Evolutionary conservation across 106 monocot species (phyloP).

Genomic region (Platanthera guangdongensis): DNA sequence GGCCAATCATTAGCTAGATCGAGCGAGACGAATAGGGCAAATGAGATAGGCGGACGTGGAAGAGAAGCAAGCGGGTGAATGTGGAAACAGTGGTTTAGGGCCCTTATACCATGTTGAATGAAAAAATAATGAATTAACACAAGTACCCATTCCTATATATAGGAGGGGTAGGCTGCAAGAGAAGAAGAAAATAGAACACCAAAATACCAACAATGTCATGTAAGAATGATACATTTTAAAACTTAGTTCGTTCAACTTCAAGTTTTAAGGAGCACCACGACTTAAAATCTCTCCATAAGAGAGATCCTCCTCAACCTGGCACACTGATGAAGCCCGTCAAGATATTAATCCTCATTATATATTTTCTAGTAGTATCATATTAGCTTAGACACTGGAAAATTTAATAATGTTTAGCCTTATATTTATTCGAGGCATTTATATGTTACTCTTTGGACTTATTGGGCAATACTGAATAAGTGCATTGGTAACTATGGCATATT

Average conservation of each 20-base stretch:
- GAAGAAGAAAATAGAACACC: too few species aligned
- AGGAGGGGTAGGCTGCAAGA: too few species aligned
- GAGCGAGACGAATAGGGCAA: too few species aligned
- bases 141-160: too few species aligned
- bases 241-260: not conserved
- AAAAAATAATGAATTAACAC: too few species aligned
- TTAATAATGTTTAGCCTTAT: not conserved
- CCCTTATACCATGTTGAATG: too few species aligned
- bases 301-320: not conserved
- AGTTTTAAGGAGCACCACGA: not conserved
- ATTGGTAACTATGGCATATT: not conserved
- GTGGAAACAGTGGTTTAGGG: too few species aligned
- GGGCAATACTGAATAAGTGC: not conserved
- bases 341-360: not conserved
- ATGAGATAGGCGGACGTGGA: too few species aligned
- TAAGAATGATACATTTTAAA: not conserved
- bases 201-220: not conserved
- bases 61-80: too few species aligned
- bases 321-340: not conserved
- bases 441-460: not conserved
- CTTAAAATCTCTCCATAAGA: not conserved
- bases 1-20: too few species aligned
- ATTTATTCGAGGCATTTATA: not conserved
- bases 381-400: not conserved
- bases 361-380: not conserved